phyloP scores from a whole-genome alignment of 108 stramenopile species.

The Craspedostauros australis region DNA sequence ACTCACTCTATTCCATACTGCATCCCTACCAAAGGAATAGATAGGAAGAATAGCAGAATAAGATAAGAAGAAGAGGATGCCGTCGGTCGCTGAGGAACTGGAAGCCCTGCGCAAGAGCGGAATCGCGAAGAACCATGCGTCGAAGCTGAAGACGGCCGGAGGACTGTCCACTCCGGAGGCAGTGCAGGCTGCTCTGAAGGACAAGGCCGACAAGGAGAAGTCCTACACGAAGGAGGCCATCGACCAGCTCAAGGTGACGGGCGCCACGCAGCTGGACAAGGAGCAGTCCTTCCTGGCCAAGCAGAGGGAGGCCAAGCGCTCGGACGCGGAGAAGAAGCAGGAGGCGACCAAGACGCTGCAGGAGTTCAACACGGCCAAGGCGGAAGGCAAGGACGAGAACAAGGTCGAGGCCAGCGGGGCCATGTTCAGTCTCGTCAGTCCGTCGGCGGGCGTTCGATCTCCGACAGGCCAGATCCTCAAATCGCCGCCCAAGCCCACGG shows the following conservation, averaged over 20 bases:
- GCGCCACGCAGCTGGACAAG: slow-evolving; percentile 17
- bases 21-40: no score
- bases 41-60: no score
- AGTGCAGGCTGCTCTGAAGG: slow-evolving; percentile 13
- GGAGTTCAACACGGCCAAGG: slow-evolving; percentile 8
- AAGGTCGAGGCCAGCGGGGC: no score
- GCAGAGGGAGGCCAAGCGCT: slow-evolving; percentile 9
- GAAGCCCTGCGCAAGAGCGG: slow-evolving; percentile 18
- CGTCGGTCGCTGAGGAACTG: slow-evolving; percentile 29
- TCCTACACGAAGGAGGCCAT: slow-evolving; percentile 24
- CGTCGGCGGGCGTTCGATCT: no score
- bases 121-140: slow-evolving; percentile 20
- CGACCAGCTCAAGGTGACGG: slow-evolving; percentile 12
- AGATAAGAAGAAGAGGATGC: no score
- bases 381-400: no score
- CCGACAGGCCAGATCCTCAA: no score
- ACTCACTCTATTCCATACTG: no score
- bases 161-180: slow-evolving; percentile 34
- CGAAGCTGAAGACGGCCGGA: slow-evolving; percentile 20
- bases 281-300: slow-evolving; percentile 9
- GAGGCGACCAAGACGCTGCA: slow-evolving; percentile 17
- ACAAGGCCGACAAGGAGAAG: slow-evolving; percentile 3
- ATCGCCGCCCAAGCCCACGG: no score
- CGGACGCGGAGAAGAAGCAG: slow-evolving; percentile 12
- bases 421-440: no score